Percentiles rank a stretch among this genome's conserved stretches.
Conservation (phyloP, 345 rosid genomes). For the Eutrema yunnanense region DNA sequence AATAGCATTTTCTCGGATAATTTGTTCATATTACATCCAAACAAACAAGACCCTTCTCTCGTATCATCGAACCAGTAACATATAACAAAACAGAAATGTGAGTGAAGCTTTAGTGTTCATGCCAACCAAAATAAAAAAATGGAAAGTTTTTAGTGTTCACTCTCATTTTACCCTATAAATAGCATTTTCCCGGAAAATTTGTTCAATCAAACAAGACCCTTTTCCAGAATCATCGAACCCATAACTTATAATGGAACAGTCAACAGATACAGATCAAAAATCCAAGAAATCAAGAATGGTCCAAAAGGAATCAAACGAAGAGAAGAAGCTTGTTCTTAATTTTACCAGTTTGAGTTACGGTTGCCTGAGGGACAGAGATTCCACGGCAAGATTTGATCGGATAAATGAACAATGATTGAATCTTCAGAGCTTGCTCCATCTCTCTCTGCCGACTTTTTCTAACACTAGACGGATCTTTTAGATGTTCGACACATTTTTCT, state of each 20-base stretch:
- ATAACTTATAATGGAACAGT: background rate
- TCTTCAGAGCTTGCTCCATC: slow-evolving; percentile 27
- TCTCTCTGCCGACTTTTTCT: background rate
- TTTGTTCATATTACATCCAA: background rate
- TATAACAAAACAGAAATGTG: background rate
- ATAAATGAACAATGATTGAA: slow-evolving; percentile 59
- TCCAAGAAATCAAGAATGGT: background rate
- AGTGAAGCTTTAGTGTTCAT: background rate
- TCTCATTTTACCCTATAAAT: background rate
- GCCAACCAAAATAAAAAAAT: background rate
- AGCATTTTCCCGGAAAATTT: background rate
- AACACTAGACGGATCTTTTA: background rate
- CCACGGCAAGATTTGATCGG: slow-evolving; percentile 86
- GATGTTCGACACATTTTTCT: background rate
- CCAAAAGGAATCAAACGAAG: background rate
- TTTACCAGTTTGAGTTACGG: slow-evolving; percentile 65
- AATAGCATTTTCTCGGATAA: background rate
- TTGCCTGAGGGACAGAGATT: slow-evolving; percentile 63
- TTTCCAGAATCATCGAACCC: background rate
- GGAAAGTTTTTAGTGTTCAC: background rate
- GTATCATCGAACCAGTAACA: background rate
- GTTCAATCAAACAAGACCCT: slow-evolving; percentile 1
- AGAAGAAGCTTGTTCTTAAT: background rate
- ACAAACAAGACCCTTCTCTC: background rate
- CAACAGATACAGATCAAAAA: background rate